A percentile compares a stretch with the other conserved stretches of the same genome.
These are phyloP conservation scores for Botryosphaeria dothidea DNA, from an alignment of 2,329 filamentous ascomycete species.

Conservation along the genomic window DNA sequence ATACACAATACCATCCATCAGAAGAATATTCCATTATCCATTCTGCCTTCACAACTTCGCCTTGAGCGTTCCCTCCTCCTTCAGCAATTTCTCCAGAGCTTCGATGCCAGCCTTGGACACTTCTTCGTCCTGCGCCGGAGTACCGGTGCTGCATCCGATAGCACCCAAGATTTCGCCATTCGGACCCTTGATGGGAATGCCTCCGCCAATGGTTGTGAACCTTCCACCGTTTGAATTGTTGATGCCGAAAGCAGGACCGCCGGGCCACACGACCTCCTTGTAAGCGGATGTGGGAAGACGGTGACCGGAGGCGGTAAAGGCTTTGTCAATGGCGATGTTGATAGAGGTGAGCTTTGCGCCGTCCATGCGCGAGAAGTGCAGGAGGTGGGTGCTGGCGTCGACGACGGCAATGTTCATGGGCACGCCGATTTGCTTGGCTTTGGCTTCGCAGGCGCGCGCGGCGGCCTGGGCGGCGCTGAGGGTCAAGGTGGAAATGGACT, in stretches of 20 bases:
- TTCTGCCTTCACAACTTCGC: slow-evolving; percentile 40
- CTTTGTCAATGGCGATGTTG: slow-evolving; percentile 65
- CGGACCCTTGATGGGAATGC: slow-evolving; percentile 50
- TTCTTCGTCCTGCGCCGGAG: slow-evolving; percentile 56
- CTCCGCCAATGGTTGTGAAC: slow-evolving; percentile 57
- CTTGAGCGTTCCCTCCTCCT: slow-evolving; percentile 36
- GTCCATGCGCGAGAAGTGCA: slow-evolving; percentile 52
- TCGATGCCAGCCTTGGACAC: slow-evolving; percentile 55
- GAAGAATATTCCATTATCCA: neutral
- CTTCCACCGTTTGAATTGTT: slow-evolving; percentile 55
- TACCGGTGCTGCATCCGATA: slow-evolving; percentile 57
- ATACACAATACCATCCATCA: neutral
- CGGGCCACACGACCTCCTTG: slow-evolving; percentile 56
- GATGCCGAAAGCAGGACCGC: slow-evolving; percentile 54
- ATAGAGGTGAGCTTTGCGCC: slow-evolving; percentile 55
- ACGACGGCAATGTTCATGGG: slow-evolving; percentile 54
- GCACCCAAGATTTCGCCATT: slow-evolving; percentile 55
- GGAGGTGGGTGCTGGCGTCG: slow-evolving; percentile 47
- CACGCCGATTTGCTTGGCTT: slow-evolving; percentile 37
- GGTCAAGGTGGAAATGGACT: slow-evolving; percentile 33
- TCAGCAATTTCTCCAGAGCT: slow-evolving; percentile 43
- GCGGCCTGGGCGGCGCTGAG: slow-evolving; percentile 39
- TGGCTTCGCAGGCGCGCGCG: slow-evolving; percentile 36
- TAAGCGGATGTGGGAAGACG: slow-evolving; percentile 53
- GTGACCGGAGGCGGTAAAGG: slow-evolving; percentile 60